These are phyloP conservation scores for Tephrocybe rancida DNA, from an alignment of 768 basidiomycete genomes.

Conservation along the genomic window DNA sequence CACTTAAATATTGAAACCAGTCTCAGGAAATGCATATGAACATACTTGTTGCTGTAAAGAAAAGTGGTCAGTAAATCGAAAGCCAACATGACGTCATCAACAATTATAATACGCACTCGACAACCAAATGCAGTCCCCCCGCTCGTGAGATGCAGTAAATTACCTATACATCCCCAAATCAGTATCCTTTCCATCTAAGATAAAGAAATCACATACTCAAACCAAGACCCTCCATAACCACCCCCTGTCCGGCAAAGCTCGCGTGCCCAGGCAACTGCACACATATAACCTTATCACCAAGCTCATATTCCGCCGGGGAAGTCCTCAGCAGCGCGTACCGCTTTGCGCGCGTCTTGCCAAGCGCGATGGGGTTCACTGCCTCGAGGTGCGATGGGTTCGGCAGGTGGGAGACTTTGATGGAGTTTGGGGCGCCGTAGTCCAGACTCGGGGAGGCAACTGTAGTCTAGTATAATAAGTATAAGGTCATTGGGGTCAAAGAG, in stretches of 20 bases:
- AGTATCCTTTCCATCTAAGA: background rate
- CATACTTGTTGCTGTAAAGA: conserved; percentile 58
- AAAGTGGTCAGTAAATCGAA: conserved; percentile 1
- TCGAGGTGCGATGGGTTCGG: conserved; percentile 30
- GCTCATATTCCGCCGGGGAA: conserved; percentile 52
- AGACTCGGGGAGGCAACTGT: conserved; percentile 60
- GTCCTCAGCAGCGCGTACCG: conserved; percentile 80
- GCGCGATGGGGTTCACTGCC: conserved; percentile 85
- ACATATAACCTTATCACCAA: conserved; percentile 79
- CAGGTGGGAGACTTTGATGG: conserved; percentile 74
- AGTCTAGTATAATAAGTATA: background rate
- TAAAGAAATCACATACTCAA: conserved; percentile 54
- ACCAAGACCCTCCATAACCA: conserved; percentile 87
- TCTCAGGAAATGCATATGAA: background rate
- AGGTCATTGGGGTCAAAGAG: background rate
- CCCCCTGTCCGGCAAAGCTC: conserved; percentile 88
- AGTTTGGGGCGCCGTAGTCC: conserved; percentile 48
- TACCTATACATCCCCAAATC: conserved; percentile 46
- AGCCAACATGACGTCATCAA: background rate
- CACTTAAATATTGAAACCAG: background rate
- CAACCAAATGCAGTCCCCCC: conserved; percentile 91
- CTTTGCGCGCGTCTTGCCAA: conserved; percentile 90
- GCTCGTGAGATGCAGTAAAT: conserved; percentile 88
- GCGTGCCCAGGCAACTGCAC: conserved; percentile 93
- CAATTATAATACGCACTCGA: conserved; percentile 78